phyloP scores from a whole-genome alignment of 148 eudicot genomes.

The Tetragonia tetragonoides region DNA sequence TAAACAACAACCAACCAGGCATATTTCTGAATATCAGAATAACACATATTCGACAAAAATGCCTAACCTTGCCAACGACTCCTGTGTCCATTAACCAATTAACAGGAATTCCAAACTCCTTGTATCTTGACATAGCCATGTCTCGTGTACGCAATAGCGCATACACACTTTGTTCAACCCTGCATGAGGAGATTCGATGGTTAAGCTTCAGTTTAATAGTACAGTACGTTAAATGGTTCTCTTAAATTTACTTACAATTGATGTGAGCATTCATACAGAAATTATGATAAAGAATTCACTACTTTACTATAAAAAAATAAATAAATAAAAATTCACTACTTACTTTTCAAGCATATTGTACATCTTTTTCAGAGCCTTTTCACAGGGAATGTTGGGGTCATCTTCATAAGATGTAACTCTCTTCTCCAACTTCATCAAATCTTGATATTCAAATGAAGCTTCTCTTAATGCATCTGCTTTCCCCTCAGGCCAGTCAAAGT shows the following conservation, averaged over 20 bases:
- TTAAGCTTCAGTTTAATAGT: conserved; percentile 6
- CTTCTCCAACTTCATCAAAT: conserved; percentile 71
- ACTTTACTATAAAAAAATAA: no score
- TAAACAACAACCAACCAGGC: not conserved
- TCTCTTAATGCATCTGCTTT: conserved; percentile 98
- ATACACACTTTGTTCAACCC: conserved; percentile 94
- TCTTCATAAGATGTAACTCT: conserved; percentile 69
- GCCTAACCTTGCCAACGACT: conserved; percentile 84
- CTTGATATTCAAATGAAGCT: conserved; percentile 95
- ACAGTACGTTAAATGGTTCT: not conserved
- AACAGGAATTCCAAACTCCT: conserved; percentile 83
- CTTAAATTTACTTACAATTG: not conserved
- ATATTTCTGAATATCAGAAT: not conserved
- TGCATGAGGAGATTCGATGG: conserved; percentile 23
- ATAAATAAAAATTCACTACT: conserved; percentile 21
- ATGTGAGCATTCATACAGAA: not conserved
- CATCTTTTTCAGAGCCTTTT: conserved; percentile 88
- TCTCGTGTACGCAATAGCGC: conserved; percentile 91
- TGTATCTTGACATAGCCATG: conserved; percentile 91
- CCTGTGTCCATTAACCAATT: conserved; percentile 93
- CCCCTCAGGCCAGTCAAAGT: conserved; percentile 99
- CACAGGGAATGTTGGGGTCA: conserved; percentile 78
- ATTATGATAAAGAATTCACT: not conserved
- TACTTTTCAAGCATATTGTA: conserved; percentile 96
- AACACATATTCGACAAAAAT: not conserved